Evolutionary conservation across 2,329 filamentous ascomycete genomes (phyloP).

Genomic region (Aspergillus ustus): DNA sequence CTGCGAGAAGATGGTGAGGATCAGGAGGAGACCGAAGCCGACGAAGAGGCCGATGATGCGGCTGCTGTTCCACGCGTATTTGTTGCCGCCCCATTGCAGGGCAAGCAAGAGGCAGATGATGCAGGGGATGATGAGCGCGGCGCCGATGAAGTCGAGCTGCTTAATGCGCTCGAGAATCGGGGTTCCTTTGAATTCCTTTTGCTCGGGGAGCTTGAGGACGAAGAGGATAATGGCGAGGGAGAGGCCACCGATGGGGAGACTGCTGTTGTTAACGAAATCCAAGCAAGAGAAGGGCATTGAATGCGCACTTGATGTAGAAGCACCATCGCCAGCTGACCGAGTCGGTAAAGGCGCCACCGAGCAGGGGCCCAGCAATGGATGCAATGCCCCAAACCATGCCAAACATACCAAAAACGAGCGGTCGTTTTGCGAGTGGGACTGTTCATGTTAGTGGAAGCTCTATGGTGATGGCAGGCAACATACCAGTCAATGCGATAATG

Average conservation of each 20-base stretch:
- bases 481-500: slow-evolving; percentile 12
- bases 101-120: slow-evolving; percentile 60
- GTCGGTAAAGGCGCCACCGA: slow-evolving; percentile 19
- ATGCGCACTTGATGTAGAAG: slow-evolving; percentile 23
- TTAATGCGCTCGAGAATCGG: slow-evolving; percentile 10
- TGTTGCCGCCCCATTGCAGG: slow-evolving; percentile 61
- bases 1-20: slow-evolving; percentile 11
- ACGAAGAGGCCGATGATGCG: slow-evolving; percentile 48
- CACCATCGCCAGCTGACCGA: slow-evolving; percentile 22
- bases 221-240: slow-evolving; percentile 27
- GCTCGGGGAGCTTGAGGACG: slow-evolving; percentile 14
- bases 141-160: slow-evolving; percentile 55
- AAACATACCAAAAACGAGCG: slow-evolving; percentile 17
- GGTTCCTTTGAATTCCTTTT: slow-evolving; percentile 10
- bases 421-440: slow-evolving; percentile 14
- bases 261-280: slow-evolving; percentile 29
- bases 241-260: slow-evolving; percentile 51
- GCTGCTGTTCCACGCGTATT: slow-evolving; percentile 54
- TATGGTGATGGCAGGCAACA: neutral
- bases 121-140: slow-evolving; percentile 55
- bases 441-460: neutral
- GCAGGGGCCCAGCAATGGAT: slow-evolving; percentile 15
- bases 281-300: no score
- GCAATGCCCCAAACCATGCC: slow-evolving; percentile 19
- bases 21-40: slow-evolving; percentile 21